Conservation (phyloP, 2,329 filamentous ascomycete genomes). For the Didymella sp. region DNA sequence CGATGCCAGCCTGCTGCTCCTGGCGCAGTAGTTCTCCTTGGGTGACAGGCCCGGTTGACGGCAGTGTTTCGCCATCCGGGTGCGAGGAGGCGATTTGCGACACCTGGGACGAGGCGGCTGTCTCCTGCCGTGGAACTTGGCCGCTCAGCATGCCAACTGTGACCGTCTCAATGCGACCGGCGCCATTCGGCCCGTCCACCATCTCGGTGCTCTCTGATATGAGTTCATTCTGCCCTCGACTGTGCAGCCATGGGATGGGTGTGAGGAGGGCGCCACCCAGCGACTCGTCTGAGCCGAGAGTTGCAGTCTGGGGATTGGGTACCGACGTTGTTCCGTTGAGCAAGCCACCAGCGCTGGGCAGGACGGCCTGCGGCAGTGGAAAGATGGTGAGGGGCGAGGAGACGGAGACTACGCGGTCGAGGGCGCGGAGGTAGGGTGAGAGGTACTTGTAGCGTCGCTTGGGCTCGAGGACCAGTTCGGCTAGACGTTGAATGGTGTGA, state of each 20-base stretch:
- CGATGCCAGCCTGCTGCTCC: slow-evolving; percentile 82
- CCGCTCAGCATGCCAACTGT: slow-evolving; percentile 67
- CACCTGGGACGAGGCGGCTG: slow-evolving; percentile 16
- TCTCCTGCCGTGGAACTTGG: slow-evolving; percentile 20
- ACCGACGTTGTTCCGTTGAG: slow-evolving; percentile 68
- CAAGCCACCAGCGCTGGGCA: slow-evolving; percentile 56
- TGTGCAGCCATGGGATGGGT: slow-evolving; percentile 85
- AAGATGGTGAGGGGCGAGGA: slow-evolving; percentile 82
- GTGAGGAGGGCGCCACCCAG: slow-evolving; percentile 90
- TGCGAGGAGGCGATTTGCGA: slow-evolving; percentile 44
- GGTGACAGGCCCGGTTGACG: slow-evolving; percentile 56
- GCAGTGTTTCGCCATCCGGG: slow-evolving; percentile 47
- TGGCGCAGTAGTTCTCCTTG: slow-evolving; percentile 87
- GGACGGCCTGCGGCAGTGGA: slow-evolving; percentile 74
- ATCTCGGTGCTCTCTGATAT: slow-evolving; percentile 79
- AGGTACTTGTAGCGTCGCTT: slow-evolving; percentile 81
- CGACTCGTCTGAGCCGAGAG: slow-evolving; percentile 82
- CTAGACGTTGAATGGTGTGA: slow-evolving; percentile 89
- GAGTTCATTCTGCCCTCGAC: slow-evolving; percentile 62
- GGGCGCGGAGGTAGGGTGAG: slow-evolving; percentile 84
- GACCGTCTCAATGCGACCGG: slow-evolving; percentile 81
- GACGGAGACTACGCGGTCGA: slow-evolving; percentile 89
- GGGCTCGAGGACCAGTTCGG: slow-evolving; percentile 82
- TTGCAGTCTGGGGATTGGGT: slow-evolving; percentile 40
- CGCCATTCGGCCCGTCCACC: slow-evolving; percentile 80